These are phyloP conservation scores for Tetradesmus obliquus DNA, from an alignment of 139 green algal species.

Conservation along the genomic window DNA sequence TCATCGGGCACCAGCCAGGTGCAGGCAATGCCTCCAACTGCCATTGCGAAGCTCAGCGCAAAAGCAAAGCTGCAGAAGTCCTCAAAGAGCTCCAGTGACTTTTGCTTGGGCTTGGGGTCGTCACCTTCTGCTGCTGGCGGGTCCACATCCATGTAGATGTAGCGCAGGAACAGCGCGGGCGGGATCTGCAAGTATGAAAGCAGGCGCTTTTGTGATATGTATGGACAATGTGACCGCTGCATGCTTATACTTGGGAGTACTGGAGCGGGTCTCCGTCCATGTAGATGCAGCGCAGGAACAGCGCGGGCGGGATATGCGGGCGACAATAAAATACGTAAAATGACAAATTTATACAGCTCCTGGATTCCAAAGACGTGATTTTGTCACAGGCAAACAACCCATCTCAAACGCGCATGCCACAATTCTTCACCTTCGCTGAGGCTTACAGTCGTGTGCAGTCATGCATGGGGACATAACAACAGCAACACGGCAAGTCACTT, in stretches of 20 bases:
- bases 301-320: not conserved
- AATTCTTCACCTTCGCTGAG: too few species aligned
- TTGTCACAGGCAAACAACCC: too few species aligned
- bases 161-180: constrained; percentile 44
- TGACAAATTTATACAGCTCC: too few species aligned
- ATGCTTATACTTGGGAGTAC: too few species aligned
- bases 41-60: constrained; percentile 18
- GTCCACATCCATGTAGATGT: constrained; percentile 31
- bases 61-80: constrained; percentile 45
- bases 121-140: not conserved
- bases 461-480: too few species aligned
- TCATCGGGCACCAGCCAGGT: constrained; percentile 50
- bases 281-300: not conserved
- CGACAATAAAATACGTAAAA: too few species aligned
- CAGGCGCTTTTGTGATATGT: too few species aligned
- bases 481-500: too few species aligned
- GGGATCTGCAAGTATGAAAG: constrained; percentile 14
- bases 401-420: too few species aligned
- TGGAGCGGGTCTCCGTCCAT: not conserved
- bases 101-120: not conserved
- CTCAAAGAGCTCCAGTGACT: constrained; percentile 10
- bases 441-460: too few species aligned
- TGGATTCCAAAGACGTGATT: too few species aligned
- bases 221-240: too few species aligned
- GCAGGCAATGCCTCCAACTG: constrained; percentile 24